These are phyloP conservation scores for Sedum album DNA, from an alignment of 164 flowering plant species.

Conservation along the genomic window DNA sequence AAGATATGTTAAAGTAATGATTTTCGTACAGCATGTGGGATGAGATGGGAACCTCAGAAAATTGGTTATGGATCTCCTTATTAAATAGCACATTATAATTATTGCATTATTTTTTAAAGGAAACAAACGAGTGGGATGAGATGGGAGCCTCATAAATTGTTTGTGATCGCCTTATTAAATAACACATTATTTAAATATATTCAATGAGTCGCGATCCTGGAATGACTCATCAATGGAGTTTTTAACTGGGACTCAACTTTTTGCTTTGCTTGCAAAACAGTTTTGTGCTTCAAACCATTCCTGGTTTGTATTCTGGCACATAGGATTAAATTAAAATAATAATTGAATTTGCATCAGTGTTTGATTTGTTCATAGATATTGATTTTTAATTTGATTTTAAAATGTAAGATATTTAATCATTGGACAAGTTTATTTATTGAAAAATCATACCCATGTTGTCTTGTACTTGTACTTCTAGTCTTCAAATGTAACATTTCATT, in stretches of 20 bases:
- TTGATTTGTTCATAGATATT: too few species aligned
- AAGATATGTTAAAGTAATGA: background rate
- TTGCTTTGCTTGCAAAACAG: background rate
- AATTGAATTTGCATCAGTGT: background rate
- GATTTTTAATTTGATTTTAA: background rate
- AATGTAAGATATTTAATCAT: too few species aligned
- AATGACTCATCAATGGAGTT: constrained; percentile 4
- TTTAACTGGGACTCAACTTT: background rate
- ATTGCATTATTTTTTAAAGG: too few species aligned
- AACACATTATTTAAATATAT: background rate
- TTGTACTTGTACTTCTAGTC: too few species aligned
- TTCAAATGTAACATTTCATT: too few species aligned
- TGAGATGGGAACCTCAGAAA: too few species aligned
- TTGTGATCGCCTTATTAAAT: background rate
- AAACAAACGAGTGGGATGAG: too few species aligned
- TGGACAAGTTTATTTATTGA: too few species aligned
- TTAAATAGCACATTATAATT: too few species aligned
- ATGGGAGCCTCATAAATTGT: constrained; percentile 3
- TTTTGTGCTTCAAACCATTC: background rate
- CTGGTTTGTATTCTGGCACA: background rate
- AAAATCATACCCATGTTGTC: too few species aligned
- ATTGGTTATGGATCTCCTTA: too few species aligned
- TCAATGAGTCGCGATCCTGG: background rate
- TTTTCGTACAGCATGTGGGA: background rate
- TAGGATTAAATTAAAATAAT: background rate